Base-by-base conservation (phyloP, 345 rosid species). In the Garcia nutans region DNA sequence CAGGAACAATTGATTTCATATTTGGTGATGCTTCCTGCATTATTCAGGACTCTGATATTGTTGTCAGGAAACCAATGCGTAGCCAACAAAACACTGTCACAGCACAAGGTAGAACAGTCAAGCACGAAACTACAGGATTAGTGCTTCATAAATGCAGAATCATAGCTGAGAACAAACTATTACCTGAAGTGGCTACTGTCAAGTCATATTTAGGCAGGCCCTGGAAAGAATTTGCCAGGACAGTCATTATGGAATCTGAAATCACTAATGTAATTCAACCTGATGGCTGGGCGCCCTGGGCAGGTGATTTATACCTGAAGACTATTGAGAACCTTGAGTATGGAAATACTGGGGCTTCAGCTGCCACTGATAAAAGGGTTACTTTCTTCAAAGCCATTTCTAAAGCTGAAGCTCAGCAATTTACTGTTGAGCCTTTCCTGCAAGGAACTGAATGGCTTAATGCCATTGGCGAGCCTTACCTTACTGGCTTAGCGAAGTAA, bases 1-100 rank as follows among this genome's bases (percentile, higher is more conserved):
- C 77, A 17, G 77, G 77, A 24, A 74, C 77, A 28, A 64, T 74
- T 0, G 77, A 74, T 65, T 74, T 74, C 77, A 74, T 74, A 58
- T 74, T 74, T 49, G 77, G 77, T 11, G 77, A 74, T 26, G 69
- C 77, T n/a, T 24, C 77, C 4, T 66, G 66, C 13, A 17, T 74
- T 3, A 74, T 74, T 13, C 77, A 74, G 33, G 6, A 74, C 49
- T 74, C 77, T 5, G 16, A 24, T 1, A 74, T 74, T 11, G 61
- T 74, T 0, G 28, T 64, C 10, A 17, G 77, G 61, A 13, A 13
- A 28, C 77, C 77, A 74, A 8, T 74, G 77, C 0, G 9, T 0
- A 64, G 33, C 33, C 77, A 74, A 13, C 16, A 9, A 5, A 74
- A 74, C 70, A 74, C 77, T 0, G 61, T 74, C 3, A 49, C 77